A percentile compares a stretch with the other conserved stretches of the same genome.
Conservation (phyloP, 441 rosid genomes). For the Mallotus repandus region DNA sequence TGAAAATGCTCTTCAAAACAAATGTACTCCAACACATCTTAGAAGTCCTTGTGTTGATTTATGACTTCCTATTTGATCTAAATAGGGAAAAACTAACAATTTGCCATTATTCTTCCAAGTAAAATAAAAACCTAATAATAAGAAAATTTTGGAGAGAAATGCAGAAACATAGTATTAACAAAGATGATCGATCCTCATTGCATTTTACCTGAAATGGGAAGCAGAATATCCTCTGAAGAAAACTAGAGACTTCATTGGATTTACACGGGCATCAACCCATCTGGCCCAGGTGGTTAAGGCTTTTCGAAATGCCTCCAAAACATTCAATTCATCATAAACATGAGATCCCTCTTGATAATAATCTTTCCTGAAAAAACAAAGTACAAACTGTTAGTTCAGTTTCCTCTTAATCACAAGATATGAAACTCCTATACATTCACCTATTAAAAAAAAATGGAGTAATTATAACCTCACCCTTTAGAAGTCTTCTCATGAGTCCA, state of each 20-base stretch:
- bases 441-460: neutral
- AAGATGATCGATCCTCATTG: neutral
- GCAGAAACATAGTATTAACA: neutral
- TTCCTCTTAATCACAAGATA: neutral
- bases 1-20: neutral
- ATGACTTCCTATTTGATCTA: neutral
- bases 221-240: constrained; percentile 90
- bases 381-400: constrained; percentile 11
- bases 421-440: neutral
- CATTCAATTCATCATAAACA: constrained; percentile 67
- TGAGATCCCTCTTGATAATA: constrained; percentile 93
- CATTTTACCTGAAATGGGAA: constrained; percentile 75
- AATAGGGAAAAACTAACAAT: too few relatives aligned
- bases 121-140: too few relatives aligned
- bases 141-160: too few relatives aligned
- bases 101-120: too few relatives aligned
- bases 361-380: constrained; percentile 57
- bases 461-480: constrained; percentile 53
- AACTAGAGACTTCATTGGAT: constrained; percentile 61
- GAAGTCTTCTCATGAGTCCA: constrained; percentile 99
- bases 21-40: neutral
- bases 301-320: constrained; percentile 79
- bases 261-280: constrained; percentile 81
- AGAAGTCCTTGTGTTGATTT: neutral
- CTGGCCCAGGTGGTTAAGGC: constrained; percentile 87